A percentile compares a stretch with the other conserved stretches of the same genome.
Conservation (phyloP, 1,284 basidiomycete genomes). For the Sporisorium scitamineum region DNA sequence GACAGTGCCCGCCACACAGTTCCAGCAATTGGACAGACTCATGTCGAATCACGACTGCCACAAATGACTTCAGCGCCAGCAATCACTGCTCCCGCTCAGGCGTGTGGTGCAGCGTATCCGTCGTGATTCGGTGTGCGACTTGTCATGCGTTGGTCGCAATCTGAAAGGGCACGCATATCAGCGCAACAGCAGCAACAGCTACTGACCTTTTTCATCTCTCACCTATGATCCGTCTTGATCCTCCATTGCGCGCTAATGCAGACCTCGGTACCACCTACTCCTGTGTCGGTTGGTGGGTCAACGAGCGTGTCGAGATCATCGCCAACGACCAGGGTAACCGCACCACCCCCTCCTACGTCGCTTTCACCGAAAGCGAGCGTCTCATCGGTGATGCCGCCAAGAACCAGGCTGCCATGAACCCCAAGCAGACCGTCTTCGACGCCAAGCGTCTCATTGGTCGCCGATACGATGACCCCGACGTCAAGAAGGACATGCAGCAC, state of each 20-base stretch:
- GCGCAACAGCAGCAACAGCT: neutral
- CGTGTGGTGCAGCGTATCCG: neutral
- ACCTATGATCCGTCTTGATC: slow-evolving; percentile 32
- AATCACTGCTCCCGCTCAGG: too few relatives aligned
- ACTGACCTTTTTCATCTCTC: slow-evolving; percentile 3
- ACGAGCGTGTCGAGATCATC: slow-evolving; percentile 69
- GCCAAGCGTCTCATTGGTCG: slow-evolving; percentile 90
- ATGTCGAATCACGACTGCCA: neutral
- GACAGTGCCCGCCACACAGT: slow-evolving; percentile 9
- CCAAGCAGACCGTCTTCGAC: slow-evolving; percentile 77
- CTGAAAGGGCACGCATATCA: neutral
- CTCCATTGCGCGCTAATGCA: slow-evolving; percentile 14
- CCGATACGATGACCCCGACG: slow-evolving; percentile 81
- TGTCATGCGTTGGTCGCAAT: neutral
- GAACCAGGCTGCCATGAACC: slow-evolving; percentile 87
- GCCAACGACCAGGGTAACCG: slow-evolving; percentile 84
- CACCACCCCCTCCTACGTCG: slow-evolving; percentile 98
- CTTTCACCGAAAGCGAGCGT: slow-evolving; percentile 97
- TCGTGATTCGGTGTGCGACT: neutral
- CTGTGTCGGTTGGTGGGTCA: slow-evolving; percentile 73
- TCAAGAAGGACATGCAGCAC: slow-evolving; percentile 79
- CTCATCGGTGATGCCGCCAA: slow-evolving; percentile 86
- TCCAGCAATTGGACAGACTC: neutral
- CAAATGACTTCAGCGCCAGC: neutral
- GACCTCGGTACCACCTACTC: slow-evolving; percentile 83